Base-by-base conservation (phyloP, 371 early-diverging fungal species). In the Haplosporangium sp. region DNA sequence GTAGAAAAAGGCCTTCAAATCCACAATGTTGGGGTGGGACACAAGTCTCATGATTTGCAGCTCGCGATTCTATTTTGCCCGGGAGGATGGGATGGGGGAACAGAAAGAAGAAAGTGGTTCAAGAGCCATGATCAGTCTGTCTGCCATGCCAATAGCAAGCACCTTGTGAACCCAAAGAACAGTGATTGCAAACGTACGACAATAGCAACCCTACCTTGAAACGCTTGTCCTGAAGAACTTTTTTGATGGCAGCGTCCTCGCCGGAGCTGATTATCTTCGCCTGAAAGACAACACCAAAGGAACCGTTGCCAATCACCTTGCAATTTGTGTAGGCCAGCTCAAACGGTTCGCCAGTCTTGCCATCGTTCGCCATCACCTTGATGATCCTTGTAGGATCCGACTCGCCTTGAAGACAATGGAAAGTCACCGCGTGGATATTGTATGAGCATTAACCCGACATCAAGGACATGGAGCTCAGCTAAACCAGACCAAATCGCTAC, bases 221-320 rank as follows among this genome's bases (percentile, higher is more conserved):
- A 36, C 98, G 90, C 86, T 90, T 94, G 82, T 98, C 98, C 86
- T 98, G 98, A 41, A 95, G 83, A 6, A 98, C 98, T 83, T 95
- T 96, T 83, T 98, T 98, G 60, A 98, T 95, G 65, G 98, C 98
- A 12, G 91, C 91, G 47, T 86, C 86, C 74, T 96, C 95, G 46
- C 89, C 88, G 46, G 89, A 85, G 60, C 89, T 87, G 23, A 93
- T 83, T 16, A 96, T 83, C 81, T 94, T 92, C 37, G 97, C 98
- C 85, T 95, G 95, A 80, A 93, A 96, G 13, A 98, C 98, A 13
- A 97, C 97, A 48, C 98, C 98, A 84, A 98, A 98, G 29, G 96
- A 95, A 16, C 98, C 98, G 77, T 96, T 96, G 57, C 98, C 98
- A 47, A 96, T 87, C 42, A 95, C 92, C 75, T 95, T 94, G 83